Evolutionary conservation across 768 basidiomycete genomes (phyloP), one percentile per base, ranked within the genome.

Genomic region (Lepiota brunneoincarnata): DNA sequence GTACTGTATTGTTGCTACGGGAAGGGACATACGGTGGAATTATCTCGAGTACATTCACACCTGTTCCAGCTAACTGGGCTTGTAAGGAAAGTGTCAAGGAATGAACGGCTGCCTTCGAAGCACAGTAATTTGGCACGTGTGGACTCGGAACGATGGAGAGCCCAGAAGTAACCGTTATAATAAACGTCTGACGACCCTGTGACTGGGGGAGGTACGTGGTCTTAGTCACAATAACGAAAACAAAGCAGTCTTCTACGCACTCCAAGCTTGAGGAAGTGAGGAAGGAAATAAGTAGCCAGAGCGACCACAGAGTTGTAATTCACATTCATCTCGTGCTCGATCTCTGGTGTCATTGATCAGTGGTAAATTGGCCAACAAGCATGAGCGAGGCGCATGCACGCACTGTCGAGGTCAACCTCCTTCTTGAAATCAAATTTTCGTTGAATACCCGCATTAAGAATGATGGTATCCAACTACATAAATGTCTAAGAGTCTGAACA

Each of bases 41-140:
- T 20, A 85, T 73, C 60, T 85, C 84, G 18, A 80, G 65, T 5
- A 85, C 77, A 42, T 78, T 69, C 14, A 86, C 72, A 21, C 79
- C 75, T 15, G 78, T 80, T 17, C 70, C 72, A 37, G 71, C 60
- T 9, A 84, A 69, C 59, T 82, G 78, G 0, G 61, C 63, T 45
- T 73, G 70, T 14, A 85, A 70, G 2, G 79, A 78, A 9, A 75
- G 64, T 17, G 71, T 69, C 57, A 82, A 75, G 52, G 76, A 82
- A 58, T 79, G 80, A 31, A 84, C 60, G 1, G 81, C 82, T 4
- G 82, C 81, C 62, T 85, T 84, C 3, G 77, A 75, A 0, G 83
- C 82, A 28, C 72, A 78, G 59, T 86, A 85, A 47, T 78, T 76
- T 1, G 75, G 64, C 0, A 82, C 66, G 28, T 58, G 61, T 1